Evolutionary conservation across 768 basidiomycete species (phyloP).

Genomic region (Termitomyces sp.): DNA sequence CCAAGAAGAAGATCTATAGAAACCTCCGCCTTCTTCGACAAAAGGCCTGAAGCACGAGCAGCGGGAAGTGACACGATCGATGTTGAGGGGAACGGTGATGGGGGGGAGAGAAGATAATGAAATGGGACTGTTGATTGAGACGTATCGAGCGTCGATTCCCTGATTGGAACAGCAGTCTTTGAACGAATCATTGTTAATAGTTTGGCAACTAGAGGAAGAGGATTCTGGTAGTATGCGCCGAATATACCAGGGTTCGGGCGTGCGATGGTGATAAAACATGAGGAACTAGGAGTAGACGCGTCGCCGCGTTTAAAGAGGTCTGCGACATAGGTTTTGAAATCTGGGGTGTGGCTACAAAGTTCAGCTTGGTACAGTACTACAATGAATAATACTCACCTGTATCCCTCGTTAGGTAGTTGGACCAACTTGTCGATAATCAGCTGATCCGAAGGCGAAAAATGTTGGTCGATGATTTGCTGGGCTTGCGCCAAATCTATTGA

Average conservation of each 20-base stretch:
- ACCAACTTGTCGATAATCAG: slow-evolving; percentile 7
- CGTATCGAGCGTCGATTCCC: slow-evolving; percentile 44
- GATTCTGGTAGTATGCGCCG: slow-evolving; percentile 27
- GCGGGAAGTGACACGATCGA: slow-evolving; percentile 33
- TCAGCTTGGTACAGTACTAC: background rate
- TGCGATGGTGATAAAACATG: slow-evolving; percentile 29
- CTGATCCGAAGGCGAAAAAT: slow-evolving; percentile 7
- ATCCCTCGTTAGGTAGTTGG: slow-evolving; percentile 13
- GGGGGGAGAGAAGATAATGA: slow-evolving; percentile 48
- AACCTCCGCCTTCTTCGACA: slow-evolving; percentile 34
- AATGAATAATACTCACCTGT: slow-evolving; percentile 9
- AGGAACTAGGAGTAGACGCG: slow-evolving; percentile 3
- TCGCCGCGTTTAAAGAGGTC: slow-evolving; percentile 11
- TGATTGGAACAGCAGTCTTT: slow-evolving; percentile 47
- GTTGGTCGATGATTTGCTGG: slow-evolving; percentile 11
- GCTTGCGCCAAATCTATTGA: slow-evolving; percentile 12
- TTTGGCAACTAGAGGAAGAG: slow-evolving; percentile 32
- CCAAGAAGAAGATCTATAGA: slow-evolving; percentile 62
- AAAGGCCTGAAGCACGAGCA: slow-evolving; percentile 30
- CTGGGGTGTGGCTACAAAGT: slow-evolving; percentile 10
- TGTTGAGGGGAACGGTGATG: slow-evolving; percentile 31
- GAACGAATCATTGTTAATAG: slow-evolving; percentile 39
- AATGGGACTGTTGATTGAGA: slow-evolving; percentile 42
- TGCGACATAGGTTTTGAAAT: slow-evolving; percentile 16
- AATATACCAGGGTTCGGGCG: slow-evolving; percentile 4